Evolutionary conservation across 163 green algal genomes (phyloP).

Genomic region (Scenedesmus sp.): DNA sequence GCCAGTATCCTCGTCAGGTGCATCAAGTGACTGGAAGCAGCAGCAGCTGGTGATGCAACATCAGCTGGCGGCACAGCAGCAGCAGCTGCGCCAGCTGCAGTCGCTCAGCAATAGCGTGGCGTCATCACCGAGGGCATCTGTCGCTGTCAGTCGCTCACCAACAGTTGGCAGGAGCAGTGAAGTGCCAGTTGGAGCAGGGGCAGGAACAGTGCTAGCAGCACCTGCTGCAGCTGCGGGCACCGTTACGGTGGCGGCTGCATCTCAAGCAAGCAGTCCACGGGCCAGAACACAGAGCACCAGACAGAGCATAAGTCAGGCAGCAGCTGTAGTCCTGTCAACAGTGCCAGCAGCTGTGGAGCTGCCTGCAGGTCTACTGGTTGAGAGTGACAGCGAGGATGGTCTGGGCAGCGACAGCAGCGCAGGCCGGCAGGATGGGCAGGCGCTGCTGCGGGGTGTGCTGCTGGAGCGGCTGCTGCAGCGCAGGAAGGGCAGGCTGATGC

Average conservation of each 20-base stretch:
- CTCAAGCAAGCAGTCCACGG: not conserved
- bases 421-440: not conserved
- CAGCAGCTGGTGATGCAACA: conserved; percentile 38
- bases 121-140: not conserved
- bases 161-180: not conserved
- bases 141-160: not conserved
- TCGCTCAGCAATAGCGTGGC: conserved; percentile 22
- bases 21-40: conserved; percentile 33
- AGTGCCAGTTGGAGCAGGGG: not conserved
- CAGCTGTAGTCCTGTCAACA: not conserved
- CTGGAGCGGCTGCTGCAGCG: not conserved
- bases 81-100: conserved; percentile 22
- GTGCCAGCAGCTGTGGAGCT: not conserved
- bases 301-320: not conserved
- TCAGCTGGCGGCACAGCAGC: conserved; percentile 36
- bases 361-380: not conserved
- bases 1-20: not conserved
- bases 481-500: conserved; percentile 31
- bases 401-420: not conserved
- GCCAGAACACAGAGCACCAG: not conserved
- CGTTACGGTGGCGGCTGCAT: not conserved
- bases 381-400: conserved; percentile 13
- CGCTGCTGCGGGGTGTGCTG: not conserved
- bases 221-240: not conserved
- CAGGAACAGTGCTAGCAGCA: not conserved